phyloP scores from a whole-genome alignment of 805 yeast genomes.

The Zygosaccharomyces siamensis region DNA sequence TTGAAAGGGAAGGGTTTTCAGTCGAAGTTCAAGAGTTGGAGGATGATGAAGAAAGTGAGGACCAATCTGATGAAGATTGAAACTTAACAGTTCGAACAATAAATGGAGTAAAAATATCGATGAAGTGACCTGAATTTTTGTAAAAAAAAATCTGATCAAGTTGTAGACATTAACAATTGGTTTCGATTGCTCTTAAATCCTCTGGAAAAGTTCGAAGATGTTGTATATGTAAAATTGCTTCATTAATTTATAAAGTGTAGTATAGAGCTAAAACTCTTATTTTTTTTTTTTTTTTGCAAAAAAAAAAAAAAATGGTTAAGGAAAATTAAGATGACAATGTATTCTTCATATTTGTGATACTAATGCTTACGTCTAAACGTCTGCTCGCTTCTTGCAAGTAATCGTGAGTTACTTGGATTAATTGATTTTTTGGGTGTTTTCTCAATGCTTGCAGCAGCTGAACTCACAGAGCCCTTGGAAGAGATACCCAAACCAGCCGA shows the following conservation, averaged over 20 bases:
- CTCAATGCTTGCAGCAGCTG: neutral
- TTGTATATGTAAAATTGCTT: neutral
- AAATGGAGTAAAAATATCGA: neutral
- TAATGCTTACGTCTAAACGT: conserved; percentile 14
- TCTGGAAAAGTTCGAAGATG: neutral
- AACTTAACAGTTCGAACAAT: neutral
- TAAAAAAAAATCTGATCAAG: neutral
- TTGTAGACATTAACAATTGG: neutral
- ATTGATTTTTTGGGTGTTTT: conserved; percentile 17
- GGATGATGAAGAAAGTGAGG: conserved; percentile 33
- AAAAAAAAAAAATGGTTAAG: neutral
- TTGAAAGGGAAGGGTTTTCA: conserved; percentile 53
- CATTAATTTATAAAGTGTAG: neutral
- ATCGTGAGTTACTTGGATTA: conserved; percentile 48
- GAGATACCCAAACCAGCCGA: conserved; percentile 9
- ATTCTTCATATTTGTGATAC: neutral
- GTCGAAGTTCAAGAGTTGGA: conserved; percentile 54
- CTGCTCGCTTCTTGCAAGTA: conserved; percentile 48
- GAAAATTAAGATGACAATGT: neutral
- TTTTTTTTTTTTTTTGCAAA: too few relatives aligned
- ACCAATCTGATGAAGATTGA: conserved; percentile 16
- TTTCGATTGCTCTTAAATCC: neutral
- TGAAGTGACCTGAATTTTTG: neutral
- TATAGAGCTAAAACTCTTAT: neutral
- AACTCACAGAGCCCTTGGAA: neutral